These are phyloP conservation scores for Crepidotus variabilis DNA, from an alignment of 768 basidiomycete genomes.

Conservation along the genomic window DNA sequence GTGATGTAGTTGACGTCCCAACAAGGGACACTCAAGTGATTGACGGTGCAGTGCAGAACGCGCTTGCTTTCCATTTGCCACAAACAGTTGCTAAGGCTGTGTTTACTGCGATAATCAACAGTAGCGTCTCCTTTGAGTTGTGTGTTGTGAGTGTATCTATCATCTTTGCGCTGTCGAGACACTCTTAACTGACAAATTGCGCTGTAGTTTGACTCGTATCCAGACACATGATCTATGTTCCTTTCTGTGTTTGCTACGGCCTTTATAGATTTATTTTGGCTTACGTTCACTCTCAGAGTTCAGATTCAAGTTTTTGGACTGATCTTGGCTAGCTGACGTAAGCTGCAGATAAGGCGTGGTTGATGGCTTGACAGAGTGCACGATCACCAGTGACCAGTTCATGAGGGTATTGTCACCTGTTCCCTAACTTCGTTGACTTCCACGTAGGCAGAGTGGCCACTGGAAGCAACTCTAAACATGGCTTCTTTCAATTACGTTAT, in stretches of 20 bases:
- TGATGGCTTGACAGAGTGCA: background rate
- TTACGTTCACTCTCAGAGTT: no score
- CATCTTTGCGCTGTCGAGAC: background rate
- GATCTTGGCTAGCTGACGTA: background rate
- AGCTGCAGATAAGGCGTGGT: background rate
- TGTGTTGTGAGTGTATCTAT: constrained; percentile 17
- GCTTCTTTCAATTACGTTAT: background rate
- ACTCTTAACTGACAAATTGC: background rate
- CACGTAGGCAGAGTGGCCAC: background rate
- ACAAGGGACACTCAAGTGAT: constrained; percentile 21
- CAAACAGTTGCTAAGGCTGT: constrained; percentile 17
- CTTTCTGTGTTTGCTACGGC: background rate
- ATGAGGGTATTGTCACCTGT: no score
- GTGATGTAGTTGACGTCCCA: constrained; percentile 19
- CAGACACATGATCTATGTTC: background rate
- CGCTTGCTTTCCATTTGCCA: constrained; percentile 16
- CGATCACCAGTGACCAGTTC: no score
- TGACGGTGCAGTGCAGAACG: constrained; percentile 14
- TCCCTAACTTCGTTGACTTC: no score
- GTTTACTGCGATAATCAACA: constrained; percentile 20
- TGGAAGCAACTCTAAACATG: background rate
- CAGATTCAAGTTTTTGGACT: no score
- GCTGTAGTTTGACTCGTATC: constrained; percentile 14
- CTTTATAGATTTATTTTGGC: no score
- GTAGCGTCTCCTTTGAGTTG: constrained; percentile 21